These are phyloP conservation scores for Sanchytrium tribonematis DNA, from an alignment of 371 early-diverging fungal species.

Conservation along the genomic window DNA sequence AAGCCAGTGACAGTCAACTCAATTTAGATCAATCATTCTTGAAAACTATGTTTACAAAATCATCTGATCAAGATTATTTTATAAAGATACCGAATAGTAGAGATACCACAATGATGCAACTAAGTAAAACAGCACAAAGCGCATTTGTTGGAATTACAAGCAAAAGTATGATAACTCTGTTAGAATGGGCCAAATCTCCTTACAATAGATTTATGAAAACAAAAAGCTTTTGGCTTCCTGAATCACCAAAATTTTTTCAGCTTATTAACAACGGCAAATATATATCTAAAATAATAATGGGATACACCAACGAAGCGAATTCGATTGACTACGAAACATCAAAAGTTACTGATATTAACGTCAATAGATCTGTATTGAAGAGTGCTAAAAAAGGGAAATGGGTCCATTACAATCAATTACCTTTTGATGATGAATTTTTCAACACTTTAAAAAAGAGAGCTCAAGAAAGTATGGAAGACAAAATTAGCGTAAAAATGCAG, in stretches of 20 bases:
- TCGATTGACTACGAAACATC: conserved; percentile 17
- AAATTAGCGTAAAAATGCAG: no score
- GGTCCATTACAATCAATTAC: no score
- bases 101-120: conserved; percentile 17
- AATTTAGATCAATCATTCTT: no score
- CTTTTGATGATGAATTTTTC: no score
- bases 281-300: conserved; percentile 21
- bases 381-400: no score
- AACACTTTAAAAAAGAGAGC: no score
- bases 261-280: conserved; percentile 21
- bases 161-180: conserved; percentile 17
- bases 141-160: conserved; percentile 19
- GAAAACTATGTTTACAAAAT: no score
- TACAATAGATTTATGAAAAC: conserved; percentile 28
- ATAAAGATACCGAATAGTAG: conserved; percentile 22
- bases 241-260: conserved; percentile 19
- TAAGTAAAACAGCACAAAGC: conserved; percentile 19
- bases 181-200: conserved; percentile 29
- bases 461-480: no score
- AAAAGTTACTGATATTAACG: conserved; percentile 19
- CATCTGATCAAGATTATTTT: no score
- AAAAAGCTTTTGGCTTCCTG: conserved; percentile 29
- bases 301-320: conserved; percentile 21
- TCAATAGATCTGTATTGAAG: no score
- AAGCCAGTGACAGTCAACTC: no score